A percentile compares a stretch with the other conserved stretches of the same genome.
phyloP scores from a whole-genome alignment of 306 rosid genomes.

The Hippophae tibetana region DNA sequence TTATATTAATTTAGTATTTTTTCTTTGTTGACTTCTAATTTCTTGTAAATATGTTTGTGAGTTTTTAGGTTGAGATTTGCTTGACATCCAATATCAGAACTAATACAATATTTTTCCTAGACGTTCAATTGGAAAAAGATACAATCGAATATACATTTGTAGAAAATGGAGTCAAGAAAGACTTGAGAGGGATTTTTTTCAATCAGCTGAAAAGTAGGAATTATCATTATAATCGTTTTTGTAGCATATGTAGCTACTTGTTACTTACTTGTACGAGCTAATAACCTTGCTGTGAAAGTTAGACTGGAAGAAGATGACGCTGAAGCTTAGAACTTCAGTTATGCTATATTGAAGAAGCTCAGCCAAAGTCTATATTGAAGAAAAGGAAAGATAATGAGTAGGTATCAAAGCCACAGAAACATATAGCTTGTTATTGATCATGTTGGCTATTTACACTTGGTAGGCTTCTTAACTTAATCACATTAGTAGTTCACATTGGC shows the following conservation, averaged over 20 bases:
- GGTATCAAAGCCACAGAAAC: slow-evolving; percentile 10
- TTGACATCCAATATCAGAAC: slow-evolving; percentile 87
- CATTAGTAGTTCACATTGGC: rapidly evolving
- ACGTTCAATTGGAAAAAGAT: no score
- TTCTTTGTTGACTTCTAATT: slow-evolving; percentile 4
- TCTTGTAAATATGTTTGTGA: background rate
- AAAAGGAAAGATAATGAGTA: slow-evolving; percentile 16
- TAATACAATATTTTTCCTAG: slow-evolving; percentile 45
- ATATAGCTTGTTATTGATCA: no score
- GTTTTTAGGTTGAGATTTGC: slow-evolving; percentile 94
- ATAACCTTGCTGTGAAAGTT: slow-evolving; percentile 19
- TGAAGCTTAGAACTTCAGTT: slow-evolving; percentile 1
- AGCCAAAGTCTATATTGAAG: slow-evolving; percentile 22
- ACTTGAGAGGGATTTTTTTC: slow-evolving; percentile 28
- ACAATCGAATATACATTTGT: no score
- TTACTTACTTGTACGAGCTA: no score
- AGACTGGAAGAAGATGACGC: slow-evolving; percentile 29
- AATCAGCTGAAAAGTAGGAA: slow-evolving; percentile 31
- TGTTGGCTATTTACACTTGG: background rate
- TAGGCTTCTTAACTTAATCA: rapidly evolving
- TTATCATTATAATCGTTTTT: no score
- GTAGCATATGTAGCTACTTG: no score
- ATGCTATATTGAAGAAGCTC: slow-evolving; percentile 1
- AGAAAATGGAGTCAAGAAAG: no score
- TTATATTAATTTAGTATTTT: background rate